Conservation (phyloP, 2,329 filamentous ascomycete genomes). For the Fusarium citri region DNA sequence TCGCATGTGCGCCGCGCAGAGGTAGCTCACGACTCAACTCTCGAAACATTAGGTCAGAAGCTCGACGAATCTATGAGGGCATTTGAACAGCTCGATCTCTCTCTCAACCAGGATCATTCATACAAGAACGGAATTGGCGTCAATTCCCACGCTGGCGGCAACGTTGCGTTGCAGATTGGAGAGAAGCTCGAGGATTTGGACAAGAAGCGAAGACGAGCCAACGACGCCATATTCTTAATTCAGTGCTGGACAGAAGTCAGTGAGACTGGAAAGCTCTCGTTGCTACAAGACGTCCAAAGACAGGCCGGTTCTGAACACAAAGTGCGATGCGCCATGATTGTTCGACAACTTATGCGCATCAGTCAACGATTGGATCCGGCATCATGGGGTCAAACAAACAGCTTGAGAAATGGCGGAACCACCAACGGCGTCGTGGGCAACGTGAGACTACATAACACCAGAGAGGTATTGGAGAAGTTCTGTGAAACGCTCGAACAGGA, state of each 20-base stretch:
- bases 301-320: slow-evolving; percentile 91
- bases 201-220: slow-evolving; percentile 86
- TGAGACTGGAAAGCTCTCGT: slow-evolving; percentile 85
- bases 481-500: slow-evolving; percentile 96
- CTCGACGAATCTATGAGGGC: slow-evolving; percentile 91
- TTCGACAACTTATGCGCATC: slow-evolving; percentile 91
- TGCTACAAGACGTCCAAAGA: slow-evolving; percentile 88
- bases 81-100: slow-evolving; percentile 90
- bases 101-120: slow-evolving; percentile 73
- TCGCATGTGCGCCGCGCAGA: slow-evolving; percentile 93
- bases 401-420: slow-evolving; percentile 60
- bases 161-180: slow-evolving; percentile 93
- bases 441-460: slow-evolving; percentile 71
- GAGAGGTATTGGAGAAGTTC: slow-evolving; percentile 95
- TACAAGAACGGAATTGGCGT: slow-evolving; percentile 50
- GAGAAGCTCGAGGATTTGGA: slow-evolving; percentile 95
- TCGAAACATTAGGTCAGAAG: slow-evolving; percentile 87
- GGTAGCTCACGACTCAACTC: slow-evolving; percentile 89
- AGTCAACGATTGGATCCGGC: slow-evolving; percentile 87
- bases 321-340: slow-evolving; percentile 92
- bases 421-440: slow-evolving; percentile 57
- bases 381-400: slow-evolving; percentile 75
- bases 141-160: slow-evolving; percentile 73
- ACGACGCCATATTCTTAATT: slow-evolving; percentile 94
- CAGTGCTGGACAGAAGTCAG: slow-evolving; percentile 97